Conservation (phyloP, 148 eudicot genomes). For the Camellia sinensis region DNA sequence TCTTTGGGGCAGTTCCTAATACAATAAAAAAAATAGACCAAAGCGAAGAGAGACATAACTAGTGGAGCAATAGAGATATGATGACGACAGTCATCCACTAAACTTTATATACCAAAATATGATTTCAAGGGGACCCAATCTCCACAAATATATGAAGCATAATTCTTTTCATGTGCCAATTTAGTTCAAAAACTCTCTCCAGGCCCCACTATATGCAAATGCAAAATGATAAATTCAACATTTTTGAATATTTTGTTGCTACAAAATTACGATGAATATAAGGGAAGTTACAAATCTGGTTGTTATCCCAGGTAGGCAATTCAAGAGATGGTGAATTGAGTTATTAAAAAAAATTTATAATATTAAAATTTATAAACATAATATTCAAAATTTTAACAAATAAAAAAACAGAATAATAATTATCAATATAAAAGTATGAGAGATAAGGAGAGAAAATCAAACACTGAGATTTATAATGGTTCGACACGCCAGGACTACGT, state of each 20-base stretch:
- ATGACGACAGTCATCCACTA: background rate
- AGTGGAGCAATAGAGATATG: background rate
- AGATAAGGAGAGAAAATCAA: too few relatives aligned
- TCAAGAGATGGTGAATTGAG: too few relatives aligned
- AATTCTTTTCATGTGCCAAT: slow-evolving; percentile 4
- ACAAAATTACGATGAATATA: background rate
- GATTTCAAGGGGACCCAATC: background rate
- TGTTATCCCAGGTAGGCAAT: too few relatives aligned
- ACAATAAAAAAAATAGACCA: background rate
- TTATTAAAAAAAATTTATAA: too few relatives aligned
- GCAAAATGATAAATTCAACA: background rate
- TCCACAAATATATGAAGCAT: background rate
- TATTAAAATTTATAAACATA: too few relatives aligned
- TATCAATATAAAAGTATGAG: too few relatives aligned
- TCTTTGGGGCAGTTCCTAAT: slow-evolving; percentile 86
- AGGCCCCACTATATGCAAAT: background rate
- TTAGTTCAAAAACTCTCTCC: background rate
- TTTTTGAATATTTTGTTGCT: background rate
- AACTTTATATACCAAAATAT: background rate
- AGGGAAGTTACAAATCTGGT: too few relatives aligned
- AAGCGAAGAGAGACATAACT: background rate
- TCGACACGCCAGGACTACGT: too few relatives aligned
- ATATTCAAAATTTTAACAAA: too few relatives aligned
- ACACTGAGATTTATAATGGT: too few relatives aligned
- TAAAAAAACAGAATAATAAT: too few relatives aligned